These are phyloP conservation scores for Dictyostelium capitatum DNA, from an alignment of 78 protist species.

Conservation along the genomic window DNA sequence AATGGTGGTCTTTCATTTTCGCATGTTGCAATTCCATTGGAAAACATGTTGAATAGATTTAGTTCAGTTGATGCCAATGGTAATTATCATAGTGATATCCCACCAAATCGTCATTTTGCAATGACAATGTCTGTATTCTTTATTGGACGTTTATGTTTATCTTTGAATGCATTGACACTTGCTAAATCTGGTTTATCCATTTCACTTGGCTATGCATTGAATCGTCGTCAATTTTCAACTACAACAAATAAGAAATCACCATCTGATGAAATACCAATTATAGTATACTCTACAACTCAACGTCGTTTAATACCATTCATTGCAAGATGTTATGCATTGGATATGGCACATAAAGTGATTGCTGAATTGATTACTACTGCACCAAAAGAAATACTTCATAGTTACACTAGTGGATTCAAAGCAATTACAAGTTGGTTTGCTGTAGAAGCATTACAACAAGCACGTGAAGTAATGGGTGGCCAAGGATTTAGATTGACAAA, in stretches of 20 bases:
- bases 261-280: constrained; percentile 24
- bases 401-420: constrained; percentile 83
- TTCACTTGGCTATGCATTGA: constrained; percentile 26
- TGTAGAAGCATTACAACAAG: constrained; percentile 79
- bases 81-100: constrained; percentile 64
- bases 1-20: constrained; percentile 63
- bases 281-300: constrained; percentile 31
- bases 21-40: constrained; percentile 65
- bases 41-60: constrained; percentile 80
- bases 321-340: constrained; percentile 56
- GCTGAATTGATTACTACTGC: not conserved
- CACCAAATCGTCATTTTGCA: constrained; percentile 72
- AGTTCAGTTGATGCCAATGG: constrained; percentile 42
- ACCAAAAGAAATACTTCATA: constrained; percentile 41
- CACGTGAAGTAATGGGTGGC: constrained; percentile 90
- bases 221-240: constrained; percentile 79
- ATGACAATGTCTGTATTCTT: constrained; percentile 72
- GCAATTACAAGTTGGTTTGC: constrained; percentile 76
- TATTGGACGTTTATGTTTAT: constrained; percentile 72
- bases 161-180: not conserved
- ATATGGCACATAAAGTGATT: constrained; percentile 29
- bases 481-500: constrained; percentile 83
- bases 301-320: constrained; percentile 43
- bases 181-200: constrained; percentile 58
- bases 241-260: not conserved